Base-by-base conservation (phyloP, 1,284 basidiomycete species). In the Ganoderma leucocontextum region DNA sequence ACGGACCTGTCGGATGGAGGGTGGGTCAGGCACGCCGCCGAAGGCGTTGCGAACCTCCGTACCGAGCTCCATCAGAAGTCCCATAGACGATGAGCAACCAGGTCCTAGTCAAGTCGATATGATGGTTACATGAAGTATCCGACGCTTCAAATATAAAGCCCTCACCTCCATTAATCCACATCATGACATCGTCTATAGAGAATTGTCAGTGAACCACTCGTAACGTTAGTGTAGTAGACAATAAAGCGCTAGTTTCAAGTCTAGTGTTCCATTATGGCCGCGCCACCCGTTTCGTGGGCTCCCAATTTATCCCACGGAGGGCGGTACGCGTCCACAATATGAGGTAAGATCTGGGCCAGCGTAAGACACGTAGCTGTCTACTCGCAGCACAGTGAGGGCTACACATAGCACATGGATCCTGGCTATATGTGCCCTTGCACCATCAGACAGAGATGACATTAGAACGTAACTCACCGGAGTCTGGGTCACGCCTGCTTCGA, bases 401-500 rank as follows among this genome's bases (percentile, higher is more conserved):
- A 29, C 29, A 29, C 29, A 22, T 47, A 22, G 9, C 12, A n/a
- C 42, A 44, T 47, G 15, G 44, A 8, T 9, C n/a, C 42, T 2
- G 9, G 17, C n/a, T 47, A 47, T 47, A 15, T 47, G 44, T n/a
- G n/a, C 44, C n/a, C 44, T 47, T 47, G 9, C n/a, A 22, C 44
- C 8, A n/a, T 22, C 17, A 5, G 17, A 19, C 2, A 19, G n/a
- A 22, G 9, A 10, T 17, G n/a, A 22, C n/a, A 47, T 19, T 29
- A 29, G 29, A 22, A 47, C n/a, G n/a, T 19, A 2, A n/a, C 68
- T 55, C 42, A 80, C 81, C 80, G 82, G 84, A 84, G 19, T 85
- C 84, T 1, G 93, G 93, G 68, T 91, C 82, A 53, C 85, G 83
- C 67, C 93, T 82, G 63, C 90, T 92, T 94, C 92, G 78, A 95